phyloP scores from a whole-genome alignment of 352 stramenopile genomes.

The Plasmopara muralis region DNA sequence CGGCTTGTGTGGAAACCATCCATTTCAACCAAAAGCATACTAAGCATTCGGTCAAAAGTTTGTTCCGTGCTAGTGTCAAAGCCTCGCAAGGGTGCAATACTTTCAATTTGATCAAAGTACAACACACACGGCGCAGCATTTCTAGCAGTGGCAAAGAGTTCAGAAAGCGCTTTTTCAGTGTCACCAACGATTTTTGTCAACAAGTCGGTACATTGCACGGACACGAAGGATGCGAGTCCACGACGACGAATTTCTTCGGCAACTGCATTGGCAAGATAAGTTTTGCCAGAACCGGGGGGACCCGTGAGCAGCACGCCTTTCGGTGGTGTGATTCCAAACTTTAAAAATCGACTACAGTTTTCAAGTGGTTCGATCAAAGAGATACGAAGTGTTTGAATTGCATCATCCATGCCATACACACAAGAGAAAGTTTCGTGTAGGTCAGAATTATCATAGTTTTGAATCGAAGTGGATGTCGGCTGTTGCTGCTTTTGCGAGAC shows the following conservation, averaged over 20 bases:
- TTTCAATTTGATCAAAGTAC: conserved; percentile 92
- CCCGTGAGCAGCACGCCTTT: conserved; percentile 98
- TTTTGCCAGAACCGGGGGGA: conserved; percentile 98
- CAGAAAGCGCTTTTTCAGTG: conserved; percentile 82
- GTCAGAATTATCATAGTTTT: conserved; percentile 7
- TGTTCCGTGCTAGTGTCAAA: conserved; percentile 90
- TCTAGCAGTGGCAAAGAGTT: conserved; percentile 82
- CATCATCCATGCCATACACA: conserved; percentile 96
- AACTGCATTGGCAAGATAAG: conserved; percentile 82
- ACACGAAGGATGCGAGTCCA: conserved; percentile 77
- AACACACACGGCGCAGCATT: conserved; percentile 84
- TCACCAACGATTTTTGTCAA: conserved; percentile 88
- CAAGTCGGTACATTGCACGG: conserved; percentile 84
- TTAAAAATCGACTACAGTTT: conserved; percentile 92
- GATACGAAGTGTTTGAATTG: conserved; percentile 93
- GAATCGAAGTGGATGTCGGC: conserved; percentile 23
- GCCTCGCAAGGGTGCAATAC: conserved; percentile 74
- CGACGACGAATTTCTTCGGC: conserved; percentile 49
- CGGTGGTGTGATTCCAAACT: conserved; percentile 95
- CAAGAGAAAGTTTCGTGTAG: conserved; percentile 41
- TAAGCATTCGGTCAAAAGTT: conserved; percentile 89
- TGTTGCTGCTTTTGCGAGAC: conserved; percentile 73
- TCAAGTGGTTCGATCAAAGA: conserved; percentile 97
- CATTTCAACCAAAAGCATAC: conserved; percentile 88
- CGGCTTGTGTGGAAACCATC: conserved; percentile 72